Base-by-base conservation (phyloP, 2,329 filamentous ascomycete species). In the Cladophialophora bantiana region DNA sequence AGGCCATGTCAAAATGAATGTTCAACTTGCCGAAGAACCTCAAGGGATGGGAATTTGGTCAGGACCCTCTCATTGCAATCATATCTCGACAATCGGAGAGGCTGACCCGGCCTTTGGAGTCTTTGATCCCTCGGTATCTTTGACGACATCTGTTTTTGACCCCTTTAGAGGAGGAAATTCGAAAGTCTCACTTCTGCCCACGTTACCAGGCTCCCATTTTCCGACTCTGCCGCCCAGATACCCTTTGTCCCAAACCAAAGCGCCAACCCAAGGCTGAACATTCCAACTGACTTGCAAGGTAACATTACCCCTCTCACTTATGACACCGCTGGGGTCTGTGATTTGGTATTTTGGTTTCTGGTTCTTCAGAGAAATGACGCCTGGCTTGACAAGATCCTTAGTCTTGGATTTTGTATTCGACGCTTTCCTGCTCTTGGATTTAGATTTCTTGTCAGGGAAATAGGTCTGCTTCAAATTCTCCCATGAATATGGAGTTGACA, bases 281-380 rank as follows among this genome's bases (percentile, higher is more conserved):
- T 98, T 98, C 88, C 96, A 99, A 76, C 95, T 90, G 61, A 98
- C 83, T 74, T 89, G 88, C 69, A 99, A 83, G 35, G 87, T 89
- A 64, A 94, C 92, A 77, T 95, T 89, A 59, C 85, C 82, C 57
- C 88, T 84, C 75, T 90, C 85, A 54, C 92, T 91, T 71, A 98
- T 85, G 78, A 89, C 89, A 68, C 94, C 91, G 10, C 86, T 86
- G 10, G 94, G 91, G 78, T 97, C 93, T 4, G 94, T 96, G 80
- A 99, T 95, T 77, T 97, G 93, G 83, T 99, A 99, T 80, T 99
- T 99, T 2, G 94, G 91, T 76, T 90, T 90, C 78, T 97, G 92
- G 78, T 94, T 94, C 76, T 89, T 88, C 71, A 98, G 85, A 65
- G 87, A 85, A 45, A 98, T 81, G 61, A 91, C 85, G 35, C 94